These are phyloP conservation scores for Aspergillus sp. DNA, from an alignment of 2,329 filamentous ascomycete genomes.

Conservation along the genomic window DNA sequence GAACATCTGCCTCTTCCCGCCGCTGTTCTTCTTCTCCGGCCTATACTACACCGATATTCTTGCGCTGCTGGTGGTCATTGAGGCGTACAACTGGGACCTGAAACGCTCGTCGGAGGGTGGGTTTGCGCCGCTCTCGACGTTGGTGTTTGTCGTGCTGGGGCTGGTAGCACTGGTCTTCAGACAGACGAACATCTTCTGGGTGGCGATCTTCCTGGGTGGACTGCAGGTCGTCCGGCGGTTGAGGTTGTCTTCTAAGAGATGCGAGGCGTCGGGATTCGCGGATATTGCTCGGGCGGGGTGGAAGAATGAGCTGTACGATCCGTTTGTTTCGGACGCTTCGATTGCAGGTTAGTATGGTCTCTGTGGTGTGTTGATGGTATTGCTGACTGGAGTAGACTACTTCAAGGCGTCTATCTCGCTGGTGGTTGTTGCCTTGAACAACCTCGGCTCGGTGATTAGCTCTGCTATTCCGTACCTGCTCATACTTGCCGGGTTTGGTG, in stretches of 20 bases:
- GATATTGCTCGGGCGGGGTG: conserved; percentile 36
- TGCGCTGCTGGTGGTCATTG: conserved; percentile 73
- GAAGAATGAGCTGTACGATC: conserved; percentile 52
- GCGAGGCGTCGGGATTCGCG: conserved; percentile 27
- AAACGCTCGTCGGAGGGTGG: conserved; percentile 31
- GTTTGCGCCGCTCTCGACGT: conserved; percentile 25
- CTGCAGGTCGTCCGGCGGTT: conserved; percentile 44
- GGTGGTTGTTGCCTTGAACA: conserved; percentile 55
- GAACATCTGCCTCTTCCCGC: conserved; percentile 82
- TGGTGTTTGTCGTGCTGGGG: conserved; percentile 58
- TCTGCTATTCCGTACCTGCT: conserved; percentile 56
- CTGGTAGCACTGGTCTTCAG: conserved; percentile 71
- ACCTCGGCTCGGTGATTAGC: conserved; percentile 42
- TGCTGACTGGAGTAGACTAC: conserved; percentile 46
- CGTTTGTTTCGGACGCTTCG: conserved; percentile 50
- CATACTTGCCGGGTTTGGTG: conserved; percentile 67
- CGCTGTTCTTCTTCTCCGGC: conserved; percentile 92
- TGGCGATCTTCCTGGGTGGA: conserved; percentile 56
- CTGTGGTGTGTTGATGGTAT: neutral
- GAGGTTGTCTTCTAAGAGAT: conserved; percentile 30
- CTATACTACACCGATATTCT: conserved; percentile 94
- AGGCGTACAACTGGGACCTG: conserved; percentile 61
- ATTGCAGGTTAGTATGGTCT: conserved; percentile 47
- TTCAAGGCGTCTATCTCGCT: conserved; percentile 63
- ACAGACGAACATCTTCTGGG: conserved; percentile 98